phyloP scores from a whole-genome alignment of 2,329 filamentous ascomycete species.

The Thielaviopsis punctulata region DNA sequence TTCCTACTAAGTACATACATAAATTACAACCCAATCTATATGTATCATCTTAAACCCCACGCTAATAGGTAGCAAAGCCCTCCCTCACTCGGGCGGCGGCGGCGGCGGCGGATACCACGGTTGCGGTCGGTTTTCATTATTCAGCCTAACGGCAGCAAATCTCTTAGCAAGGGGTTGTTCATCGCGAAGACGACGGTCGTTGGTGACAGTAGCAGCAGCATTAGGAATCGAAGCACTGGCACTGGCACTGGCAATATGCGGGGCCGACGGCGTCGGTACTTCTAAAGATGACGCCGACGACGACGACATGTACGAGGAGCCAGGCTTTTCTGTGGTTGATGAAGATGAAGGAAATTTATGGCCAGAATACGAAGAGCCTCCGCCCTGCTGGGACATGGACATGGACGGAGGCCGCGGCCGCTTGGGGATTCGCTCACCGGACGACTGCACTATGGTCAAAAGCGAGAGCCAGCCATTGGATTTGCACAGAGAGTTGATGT shows the following conservation, averaged over 20 bases:
- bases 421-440: slow-evolving; percentile 90
- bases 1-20: background rate
- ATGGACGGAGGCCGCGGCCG: slow-evolving; percentile 29
- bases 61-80: background rate
- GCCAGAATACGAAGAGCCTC: slow-evolving; percentile 9
- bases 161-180: slow-evolving; percentile 46
- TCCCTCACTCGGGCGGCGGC: background rate
- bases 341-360: background rate
- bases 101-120: slow-evolving; percentile 6
- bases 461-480: slow-evolving; percentile 89
- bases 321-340: slow-evolving; percentile 13
- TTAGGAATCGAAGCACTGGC: background rate
- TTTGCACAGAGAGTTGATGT: slow-evolving; percentile 68
- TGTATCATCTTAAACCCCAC: slow-evolving; percentile 1
- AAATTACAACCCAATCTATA: background rate
- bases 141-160: slow-evolving; percentile 49
- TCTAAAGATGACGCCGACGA: slow-evolving; percentile 16
- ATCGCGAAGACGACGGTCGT: slow-evolving; percentile 18
- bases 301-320: slow-evolving; percentile 15
- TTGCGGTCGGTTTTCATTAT: slow-evolving; percentile 20
- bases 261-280: slow-evolving; percentile 14
- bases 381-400: slow-evolving; percentile 8
- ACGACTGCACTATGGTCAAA: slow-evolving; percentile 82
- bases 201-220: background rate
- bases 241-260: slow-evolving; percentile 1